Conservation (phyloP, 371 early-diverging fungal genomes). For the Choanephora cucurbitarum region DNA sequence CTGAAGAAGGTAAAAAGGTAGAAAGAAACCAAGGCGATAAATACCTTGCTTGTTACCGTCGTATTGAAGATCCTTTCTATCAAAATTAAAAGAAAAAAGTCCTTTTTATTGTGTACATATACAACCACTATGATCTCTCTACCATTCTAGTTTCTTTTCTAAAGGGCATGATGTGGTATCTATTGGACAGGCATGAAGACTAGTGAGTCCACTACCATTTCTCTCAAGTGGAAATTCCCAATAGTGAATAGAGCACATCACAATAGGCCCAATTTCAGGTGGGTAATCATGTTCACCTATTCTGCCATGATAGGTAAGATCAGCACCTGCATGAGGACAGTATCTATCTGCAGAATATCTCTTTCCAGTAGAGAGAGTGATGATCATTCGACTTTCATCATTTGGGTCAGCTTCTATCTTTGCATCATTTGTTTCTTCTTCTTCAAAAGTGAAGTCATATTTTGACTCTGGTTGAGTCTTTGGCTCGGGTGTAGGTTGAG, state of each 20-base stretch:
- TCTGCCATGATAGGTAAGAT: slow-evolving; percentile 41
- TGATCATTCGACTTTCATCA: slow-evolving; percentile 41
- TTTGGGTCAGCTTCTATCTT: slow-evolving; percentile 40
- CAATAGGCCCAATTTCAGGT: slow-evolving; percentile 49
- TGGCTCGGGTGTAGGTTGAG: not conserved
- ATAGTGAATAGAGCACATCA: slow-evolving; percentile 48
- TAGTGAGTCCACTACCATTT: slow-evolving; percentile 33
- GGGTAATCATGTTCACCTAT: slow-evolving; percentile 47
- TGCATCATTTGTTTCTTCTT: slow-evolving; percentile 20
- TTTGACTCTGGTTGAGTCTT: slow-evolving; percentile 1
- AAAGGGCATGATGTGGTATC: not conserved
- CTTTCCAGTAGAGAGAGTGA: slow-evolving; percentile 45
- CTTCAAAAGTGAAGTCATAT: slow-evolving; percentile 15
- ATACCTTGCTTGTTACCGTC: slow-evolving; percentile 88
- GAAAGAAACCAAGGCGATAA: slow-evolving; percentile 93
- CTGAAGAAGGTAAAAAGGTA: slow-evolving; percentile 98
- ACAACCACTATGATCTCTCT: not conserved
- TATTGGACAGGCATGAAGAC: slow-evolving; percentile 47
- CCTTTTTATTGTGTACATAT: slow-evolving; percentile 11
- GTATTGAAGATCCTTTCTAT: slow-evolving; percentile 67
- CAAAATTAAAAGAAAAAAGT: slow-evolving; percentile 7
- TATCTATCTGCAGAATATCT: slow-evolving; percentile 48
- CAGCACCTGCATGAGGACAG: slow-evolving; percentile 57
- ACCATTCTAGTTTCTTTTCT: not conserved
- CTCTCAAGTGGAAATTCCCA: slow-evolving; percentile 51